A percentile compares a stretch with the other conserved stretches of the same genome.
These are phyloP conservation scores for Fusarium sp. DNA, from an alignment of 2,329 filamentous ascomycete genomes.

Conservation along the genomic window DNA sequence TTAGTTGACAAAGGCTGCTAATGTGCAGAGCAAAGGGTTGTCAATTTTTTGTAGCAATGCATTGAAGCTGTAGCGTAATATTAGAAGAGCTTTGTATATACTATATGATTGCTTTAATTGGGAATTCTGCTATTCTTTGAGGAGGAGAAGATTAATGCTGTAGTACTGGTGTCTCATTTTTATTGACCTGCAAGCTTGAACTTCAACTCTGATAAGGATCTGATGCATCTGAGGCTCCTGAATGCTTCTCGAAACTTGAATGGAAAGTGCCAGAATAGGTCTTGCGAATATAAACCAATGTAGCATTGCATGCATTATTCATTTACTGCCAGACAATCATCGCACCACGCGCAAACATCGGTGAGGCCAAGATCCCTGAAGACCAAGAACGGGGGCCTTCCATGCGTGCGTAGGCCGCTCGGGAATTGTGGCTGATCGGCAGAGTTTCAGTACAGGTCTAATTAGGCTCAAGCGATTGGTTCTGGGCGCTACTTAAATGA, in stretches of 20 bases:
- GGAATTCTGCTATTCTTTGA: background rate
- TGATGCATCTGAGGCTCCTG: too few relatives aligned
- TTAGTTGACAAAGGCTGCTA: background rate
- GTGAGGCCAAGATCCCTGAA: slow-evolving; percentile 3
- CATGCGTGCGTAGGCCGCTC: background rate
- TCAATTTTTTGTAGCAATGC: background rate
- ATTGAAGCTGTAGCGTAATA: background rate
- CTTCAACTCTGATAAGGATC: background rate
- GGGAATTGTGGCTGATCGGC: background rate
- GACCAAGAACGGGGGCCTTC: background rate
- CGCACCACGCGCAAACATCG: background rate
- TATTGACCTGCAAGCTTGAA: background rate
- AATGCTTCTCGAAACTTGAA: background rate
- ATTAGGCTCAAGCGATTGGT: slow-evolving; percentile 17
- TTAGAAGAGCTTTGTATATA: background rate
- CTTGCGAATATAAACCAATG: background rate
- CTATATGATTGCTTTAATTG: background rate
- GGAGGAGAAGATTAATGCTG: background rate
- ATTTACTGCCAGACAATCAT: background rate
- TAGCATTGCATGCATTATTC: background rate
- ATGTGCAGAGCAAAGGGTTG: background rate
- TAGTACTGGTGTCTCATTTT: background rate
- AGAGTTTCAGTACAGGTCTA: slow-evolving; percentile 8
- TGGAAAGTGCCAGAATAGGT: background rate
- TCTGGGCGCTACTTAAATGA: background rate